Percentiles rank a stretch among this genome's conserved stretches.
Conservation (phyloP, 495 filamentous ascomycete genomes). For the Acidiella bohemica region DNA sequence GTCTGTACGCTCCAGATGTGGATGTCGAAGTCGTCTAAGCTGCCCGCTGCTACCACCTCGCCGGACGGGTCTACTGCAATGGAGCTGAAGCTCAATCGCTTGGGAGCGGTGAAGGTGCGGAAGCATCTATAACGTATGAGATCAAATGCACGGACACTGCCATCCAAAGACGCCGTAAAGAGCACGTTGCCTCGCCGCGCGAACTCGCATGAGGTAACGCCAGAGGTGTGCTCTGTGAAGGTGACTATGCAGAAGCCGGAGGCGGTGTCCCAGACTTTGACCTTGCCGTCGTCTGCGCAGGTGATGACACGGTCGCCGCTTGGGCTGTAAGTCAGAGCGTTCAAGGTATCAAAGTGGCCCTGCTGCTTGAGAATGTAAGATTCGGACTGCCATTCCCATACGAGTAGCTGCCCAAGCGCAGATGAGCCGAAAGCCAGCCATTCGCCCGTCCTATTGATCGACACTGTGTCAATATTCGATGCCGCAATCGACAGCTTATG, state of each 20-base stretch:
- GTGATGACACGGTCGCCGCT: constrained; percentile 89
- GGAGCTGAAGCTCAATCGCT: constrained; percentile 78
- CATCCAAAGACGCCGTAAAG: constrained; percentile 88
- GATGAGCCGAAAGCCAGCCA: constrained; percentile 98
- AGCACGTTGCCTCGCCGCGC: constrained; percentile 86
- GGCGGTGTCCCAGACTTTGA: constrained; percentile 94
- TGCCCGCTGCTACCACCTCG: constrained; percentile 89
- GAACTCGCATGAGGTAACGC: constrained; percentile 91
- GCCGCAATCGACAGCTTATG: constrained; percentile 89
- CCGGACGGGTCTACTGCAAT: constrained; percentile 93
- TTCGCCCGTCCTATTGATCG: constrained; percentile 83
- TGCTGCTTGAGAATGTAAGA: constrained; percentile 99
- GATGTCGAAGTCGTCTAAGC: constrained; percentile 88
- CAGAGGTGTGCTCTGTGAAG: constrained; percentile 91
- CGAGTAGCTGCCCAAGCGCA: constrained; percentile 80
- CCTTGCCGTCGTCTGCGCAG: constrained; percentile 86
- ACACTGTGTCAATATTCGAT: constrained; percentile 85
- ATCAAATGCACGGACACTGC: constrained; percentile 92
- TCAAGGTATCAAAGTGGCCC: constrained; percentile 94
- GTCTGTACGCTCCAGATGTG: constrained; percentile 98
- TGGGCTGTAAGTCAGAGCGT: constrained; percentile 80
- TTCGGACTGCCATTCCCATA: constrained; percentile 99
- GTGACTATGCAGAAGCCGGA: constrained; percentile 97
- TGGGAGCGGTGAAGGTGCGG: constrained; percentile 86
- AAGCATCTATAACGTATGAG: constrained; percentile 93